Base-by-base conservation (phyloP, 192 early-diverging fungal genomes). In the Jimgerdemannia lactiflua region DNA sequence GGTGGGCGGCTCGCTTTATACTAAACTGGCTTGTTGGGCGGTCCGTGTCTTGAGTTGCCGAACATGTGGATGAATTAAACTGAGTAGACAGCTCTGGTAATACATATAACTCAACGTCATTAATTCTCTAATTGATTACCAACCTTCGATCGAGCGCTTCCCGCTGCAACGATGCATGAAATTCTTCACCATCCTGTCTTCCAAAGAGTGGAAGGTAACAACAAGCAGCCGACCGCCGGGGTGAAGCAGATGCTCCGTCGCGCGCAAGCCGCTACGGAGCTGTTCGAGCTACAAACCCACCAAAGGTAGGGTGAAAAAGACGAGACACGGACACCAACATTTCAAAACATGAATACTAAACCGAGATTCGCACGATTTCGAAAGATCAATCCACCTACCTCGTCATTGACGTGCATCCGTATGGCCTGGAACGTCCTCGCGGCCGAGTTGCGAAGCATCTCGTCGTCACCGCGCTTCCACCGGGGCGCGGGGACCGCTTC, bases 141-240 rank as follows among this genome's bases (percentile, higher is more conserved):
- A 59, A 18, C 65, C 79, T 64, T 78, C 73, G 39, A 79, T 67
- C 8, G 78, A 75, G 4, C 71, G 43, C 65, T 77, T 73, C 6
- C 81, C 81, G 54, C 74, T 67, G 72, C 78, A 79, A 39, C 77
- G 67, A 39, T 81, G 70, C 20, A 94, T 79, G 65, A 86, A 88
- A 69, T 86, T 81, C 72, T 94, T 94, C 18, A 87, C 88, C n/a
- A 93, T 87, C 49, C 87, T 44, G 74, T 94, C 93, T 73, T 94
- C 93, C 4, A 93, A 80, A 0, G 91, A 92, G 74, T 94, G 93
- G 71, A 94, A 94, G 4, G 91, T 89, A 3, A 93, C 89, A 18
- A 84, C 86, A 1, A 88, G 88, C 39, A 92, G 76, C 3, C 82
- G 80, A 0, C 89, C 91, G 54, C 79, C 74, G 0, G 90, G 88